A percentile compares a stretch with the other conserved stretches of the same genome.
Evolutionary conservation across 2,329 filamentous ascomycete genomes (phyloP).

Genomic region (Pseudocercospora fuligena): DNA sequence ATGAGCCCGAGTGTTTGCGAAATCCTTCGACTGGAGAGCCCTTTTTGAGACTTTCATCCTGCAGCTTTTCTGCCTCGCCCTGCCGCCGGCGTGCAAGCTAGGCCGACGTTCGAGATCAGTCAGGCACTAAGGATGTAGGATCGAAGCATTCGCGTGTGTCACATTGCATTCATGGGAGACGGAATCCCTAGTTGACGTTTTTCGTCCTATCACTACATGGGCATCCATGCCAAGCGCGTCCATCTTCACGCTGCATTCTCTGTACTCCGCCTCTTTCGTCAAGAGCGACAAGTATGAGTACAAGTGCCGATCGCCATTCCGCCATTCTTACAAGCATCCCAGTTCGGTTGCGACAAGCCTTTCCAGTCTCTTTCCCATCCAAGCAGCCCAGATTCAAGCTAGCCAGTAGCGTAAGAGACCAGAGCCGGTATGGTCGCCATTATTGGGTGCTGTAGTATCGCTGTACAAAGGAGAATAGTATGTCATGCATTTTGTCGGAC

Average conservation of each 20-base stretch:
- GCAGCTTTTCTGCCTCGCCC: too few species aligned
- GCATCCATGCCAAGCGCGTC: not conserved
- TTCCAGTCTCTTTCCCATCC: slow-evolving; percentile 4
- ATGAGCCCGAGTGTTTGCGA: too few species aligned
- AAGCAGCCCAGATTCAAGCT: slow-evolving; percentile 1
- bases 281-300: not conserved
- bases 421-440: not conserved
- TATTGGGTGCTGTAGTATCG: slow-evolving; percentile 5
- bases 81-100: too few species aligned
- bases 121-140: too few species aligned
- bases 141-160: not conserved
- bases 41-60: too few species aligned
- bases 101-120: too few species aligned
- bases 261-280: not conserved
- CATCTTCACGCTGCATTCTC: not conserved
- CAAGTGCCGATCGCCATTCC: not conserved
- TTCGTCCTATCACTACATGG: not conserved
- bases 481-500: not conserved
- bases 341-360: not conserved
- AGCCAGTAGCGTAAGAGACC: not conserved
- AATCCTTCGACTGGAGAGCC: too few species aligned
- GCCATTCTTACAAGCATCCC: not conserved
- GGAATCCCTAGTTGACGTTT: not conserved
- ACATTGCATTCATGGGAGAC: not conserved
- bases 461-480: slow-evolving; percentile 8